Percentiles rank a stretch among this genome's conserved stretches.
phyloP scores from a whole-genome alignment of 1,284 basidiomycete species.

The Gymnopus androsaceus region DNA sequence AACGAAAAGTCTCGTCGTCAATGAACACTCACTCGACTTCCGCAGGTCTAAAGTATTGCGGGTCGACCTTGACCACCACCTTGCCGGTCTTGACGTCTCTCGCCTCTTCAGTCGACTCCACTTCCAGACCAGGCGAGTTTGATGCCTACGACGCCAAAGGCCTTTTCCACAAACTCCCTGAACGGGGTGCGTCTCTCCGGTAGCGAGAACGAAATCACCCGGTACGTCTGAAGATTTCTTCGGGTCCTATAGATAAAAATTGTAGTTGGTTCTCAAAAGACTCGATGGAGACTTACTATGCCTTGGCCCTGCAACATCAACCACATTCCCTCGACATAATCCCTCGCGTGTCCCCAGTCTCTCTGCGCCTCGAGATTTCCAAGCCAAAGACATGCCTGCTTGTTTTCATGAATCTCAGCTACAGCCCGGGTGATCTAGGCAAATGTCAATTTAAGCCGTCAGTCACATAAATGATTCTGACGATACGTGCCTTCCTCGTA shows the following conservation, averaged over 20 bases:
- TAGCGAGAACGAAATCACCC: conserved; percentile 90
- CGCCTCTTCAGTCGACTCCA: conserved; percentile 76
- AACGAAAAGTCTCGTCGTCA: neutral
- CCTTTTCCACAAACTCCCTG: conserved; percentile 86
- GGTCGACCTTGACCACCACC: conserved; percentile 78
- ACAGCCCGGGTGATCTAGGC: conserved; percentile 75
- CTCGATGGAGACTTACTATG: neutral
- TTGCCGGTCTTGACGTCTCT: conserved; percentile 66
- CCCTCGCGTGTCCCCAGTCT: conserved; percentile 92
- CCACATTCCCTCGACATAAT: conserved; percentile 96
- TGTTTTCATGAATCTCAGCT: conserved; percentile 84
- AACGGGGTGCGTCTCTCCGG: conserved; percentile 89
- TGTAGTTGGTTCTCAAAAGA: neutral
- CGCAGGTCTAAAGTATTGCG: conserved; percentile 83
- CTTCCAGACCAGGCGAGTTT: conserved; percentile 73
- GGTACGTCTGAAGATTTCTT: conserved; percentile 60
- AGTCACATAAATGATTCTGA: neutral
- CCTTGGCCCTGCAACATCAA: conserved; percentile 71
- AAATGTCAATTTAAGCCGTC: neutral
- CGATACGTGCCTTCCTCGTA: conserved; percentile 64
- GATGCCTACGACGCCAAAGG: conserved; percentile 71
- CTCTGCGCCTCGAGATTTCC: conserved; percentile 90
- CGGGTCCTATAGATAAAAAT: too few relatives aligned
- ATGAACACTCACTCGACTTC: conserved; percentile 80
- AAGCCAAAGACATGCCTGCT: conserved; percentile 85